phyloP scores from a whole-genome alignment of 1,284 basidiomycete species.

The Marasmius oreades region DNA sequence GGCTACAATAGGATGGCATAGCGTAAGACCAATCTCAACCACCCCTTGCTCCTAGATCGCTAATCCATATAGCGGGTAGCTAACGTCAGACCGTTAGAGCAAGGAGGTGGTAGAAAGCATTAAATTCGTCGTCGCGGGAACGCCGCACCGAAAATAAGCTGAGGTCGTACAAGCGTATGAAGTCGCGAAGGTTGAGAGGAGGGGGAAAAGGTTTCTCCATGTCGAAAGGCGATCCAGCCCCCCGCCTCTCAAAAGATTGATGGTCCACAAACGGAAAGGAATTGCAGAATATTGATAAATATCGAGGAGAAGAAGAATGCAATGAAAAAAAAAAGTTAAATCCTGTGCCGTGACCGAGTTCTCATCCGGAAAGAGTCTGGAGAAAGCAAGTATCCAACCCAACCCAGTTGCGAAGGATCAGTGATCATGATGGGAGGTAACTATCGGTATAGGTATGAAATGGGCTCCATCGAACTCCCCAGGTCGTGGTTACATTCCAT shows the following conservation, averaged over 20 bases:
- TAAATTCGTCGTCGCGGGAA: not conserved
- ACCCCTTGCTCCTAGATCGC: not conserved
- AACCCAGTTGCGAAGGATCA: not conserved
- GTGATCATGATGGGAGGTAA: too few relatives aligned
- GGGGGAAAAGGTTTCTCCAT: not conserved
- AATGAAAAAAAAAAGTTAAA: not conserved
- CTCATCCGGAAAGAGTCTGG: not conserved
- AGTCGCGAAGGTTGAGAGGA: not conserved
- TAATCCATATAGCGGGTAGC: not conserved
- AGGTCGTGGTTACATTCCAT: too few relatives aligned
- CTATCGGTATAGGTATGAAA: too few relatives aligned
- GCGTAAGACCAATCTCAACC: not conserved
- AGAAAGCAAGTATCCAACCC: constrained; percentile 2
- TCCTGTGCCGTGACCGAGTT: too few relatives aligned
- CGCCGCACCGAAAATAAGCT: not conserved
- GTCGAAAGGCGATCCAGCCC: not conserved
- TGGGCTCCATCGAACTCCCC: too few relatives aligned
- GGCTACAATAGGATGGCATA: not conserved
- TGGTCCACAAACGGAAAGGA: constrained; percentile 6
- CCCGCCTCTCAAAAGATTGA: not conserved
- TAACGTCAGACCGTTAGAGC: not conserved
- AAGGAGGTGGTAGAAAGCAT: not conserved
- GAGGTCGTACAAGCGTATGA: not conserved
- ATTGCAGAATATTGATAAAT: too few relatives aligned
- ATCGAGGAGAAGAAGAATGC: not conserved